Base-by-base conservation (phyloP, 768 basidiomycete species). In the Harrya chromipes region DNA sequence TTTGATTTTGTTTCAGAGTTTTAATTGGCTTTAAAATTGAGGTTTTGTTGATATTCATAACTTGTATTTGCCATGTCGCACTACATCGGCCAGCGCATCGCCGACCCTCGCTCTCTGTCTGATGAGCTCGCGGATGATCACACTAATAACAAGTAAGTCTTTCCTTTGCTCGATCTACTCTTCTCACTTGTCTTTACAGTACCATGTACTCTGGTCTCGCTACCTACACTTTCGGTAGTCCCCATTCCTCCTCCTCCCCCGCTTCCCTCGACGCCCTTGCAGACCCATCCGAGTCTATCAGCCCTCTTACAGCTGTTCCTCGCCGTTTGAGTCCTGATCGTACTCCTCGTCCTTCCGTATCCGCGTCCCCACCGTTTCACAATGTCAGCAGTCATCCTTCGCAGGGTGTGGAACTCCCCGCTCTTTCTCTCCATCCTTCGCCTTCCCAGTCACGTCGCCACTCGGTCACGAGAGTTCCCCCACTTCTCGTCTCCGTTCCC, bases 281-380 rank as follows among this genome's bases (percentile, higher is more conserved):
- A 19, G 61, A 62, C 10, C 40, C 59, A 19, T 45, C 66, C 38
- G 63, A 65, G 27, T 48, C 54, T 35, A 64, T 73, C 57, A 74
- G 72, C 40, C 75, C 74, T 0, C 70, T 78, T 50, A 64, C 69
- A 3, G 56, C 65, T 20, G 44, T 63, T 19, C 36, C 55, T 4
- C 57, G 49, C 20, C 49, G 59, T 11, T n/a, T 50, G 36, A 70
- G 68, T 33, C 40, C 66, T 17, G 74, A 78, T 55, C 70, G 67
- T 33, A 77, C 77, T 0, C 76, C 77, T 5, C 74, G 77, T 35
- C 72, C 71, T 10, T 77, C 77, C 21, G 58, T 77, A 29, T 70
- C 11, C 10, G 29, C 29, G 29, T 29, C 29, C 4, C 29, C 29
- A 29, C 29, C 29, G 29, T 29, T 69, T 6, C 46, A 39, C 40